phyloP scores from a whole-genome alignment of 2,329 filamentous ascomycete species.

The Leptographium lundbergii region DNA sequence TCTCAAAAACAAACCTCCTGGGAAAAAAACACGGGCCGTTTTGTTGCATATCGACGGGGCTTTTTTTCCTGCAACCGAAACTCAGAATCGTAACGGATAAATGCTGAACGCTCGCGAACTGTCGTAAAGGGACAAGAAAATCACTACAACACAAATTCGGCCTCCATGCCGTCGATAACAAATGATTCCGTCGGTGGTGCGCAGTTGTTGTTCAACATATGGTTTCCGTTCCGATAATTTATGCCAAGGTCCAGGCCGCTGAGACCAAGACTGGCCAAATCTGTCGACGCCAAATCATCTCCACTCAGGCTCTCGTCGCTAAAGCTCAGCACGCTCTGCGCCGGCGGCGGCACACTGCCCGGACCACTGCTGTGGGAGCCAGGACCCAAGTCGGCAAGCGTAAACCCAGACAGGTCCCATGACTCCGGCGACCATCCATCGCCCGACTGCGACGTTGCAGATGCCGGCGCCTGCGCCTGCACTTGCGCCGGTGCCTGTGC shows the following conservation, averaged over 20 bases:
- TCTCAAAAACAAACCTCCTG: neutral
- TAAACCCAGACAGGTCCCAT: constrained; percentile 41
- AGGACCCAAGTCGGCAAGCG: constrained; percentile 30
- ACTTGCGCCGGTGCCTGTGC: constrained; percentile 24
- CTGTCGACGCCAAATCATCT: constrained; percentile 35
- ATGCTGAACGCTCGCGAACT: neutral
- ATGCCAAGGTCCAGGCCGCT: constrained; percentile 28
- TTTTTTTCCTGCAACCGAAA: neutral
- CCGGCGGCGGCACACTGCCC: constrained; percentile 24
- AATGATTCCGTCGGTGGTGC: constrained; percentile 15
- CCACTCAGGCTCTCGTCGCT: constrained; percentile 48
- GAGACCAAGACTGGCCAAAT: constrained; percentile 28
- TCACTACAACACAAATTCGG: constrained; percentile 14
- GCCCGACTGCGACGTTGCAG: constrained; percentile 19
- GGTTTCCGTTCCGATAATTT: constrained; percentile 20
- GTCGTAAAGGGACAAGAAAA: neutral
- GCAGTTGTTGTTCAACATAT: constrained; percentile 7
- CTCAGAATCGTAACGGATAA: neutral
- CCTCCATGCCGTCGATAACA: constrained; percentile 31
- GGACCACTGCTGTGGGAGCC: constrained; percentile 3
- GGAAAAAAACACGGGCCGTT: neutral
- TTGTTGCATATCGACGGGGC: neutral
- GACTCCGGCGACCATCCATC: constrained; percentile 43
- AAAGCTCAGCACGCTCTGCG: constrained; percentile 42
- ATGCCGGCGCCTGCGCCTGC: constrained; percentile 21